Evolutionary conservation across 1,139 yeast genomes (phyloP), one percentile per base, ranked within the genome.

Genomic region (Zygosaccharomyces sapae): DNA sequence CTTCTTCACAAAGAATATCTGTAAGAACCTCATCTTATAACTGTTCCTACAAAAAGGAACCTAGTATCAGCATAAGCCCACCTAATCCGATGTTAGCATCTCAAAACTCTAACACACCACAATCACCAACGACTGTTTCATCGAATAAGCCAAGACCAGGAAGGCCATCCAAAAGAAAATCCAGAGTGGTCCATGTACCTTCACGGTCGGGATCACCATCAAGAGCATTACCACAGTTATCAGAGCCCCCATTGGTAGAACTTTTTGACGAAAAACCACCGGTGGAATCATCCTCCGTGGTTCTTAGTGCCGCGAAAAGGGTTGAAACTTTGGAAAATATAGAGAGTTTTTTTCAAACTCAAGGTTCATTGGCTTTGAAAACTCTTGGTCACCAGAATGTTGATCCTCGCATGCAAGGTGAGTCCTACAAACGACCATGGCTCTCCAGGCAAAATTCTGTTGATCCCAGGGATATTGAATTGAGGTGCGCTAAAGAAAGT

Each of bases 381-480:
- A 45, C 38, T 18, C 18, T 33, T 13, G 29, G 38, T 22, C 34
- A 38, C 9, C 34, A 12, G 27, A 36, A 44, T 13, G 36, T 27
- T 13, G 38, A 36, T 41, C 38, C 40, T 20, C 29, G 35, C 5
- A 18, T 35, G 38, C 40, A 42, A 30, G 25, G 37, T n/a, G 39
- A 40, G 8, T 6, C 41, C n/a, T 35, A 36, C 19, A 45, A 42
- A 19, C 35, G 45, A 19, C 45, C 46, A 8, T 25, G 27, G 12
- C 36, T 44, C 13, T 38, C 49, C 8, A 49, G 53, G 29, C 49
- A 46, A 3, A 38, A 43, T 24, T 55, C 63, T 9, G 51, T 59
- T 6, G 53, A 57, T 34, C 51, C 58, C 6, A 53, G 51, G 38
- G 62, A 59, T 16, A 56, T 59, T 25, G 61, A 59, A 40, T 40